These are phyloP conservation scores for Lentinula novae-zelandiae DNA, from an alignment of 1,284 basidiomycete species.

Conservation along the genomic window DNA sequence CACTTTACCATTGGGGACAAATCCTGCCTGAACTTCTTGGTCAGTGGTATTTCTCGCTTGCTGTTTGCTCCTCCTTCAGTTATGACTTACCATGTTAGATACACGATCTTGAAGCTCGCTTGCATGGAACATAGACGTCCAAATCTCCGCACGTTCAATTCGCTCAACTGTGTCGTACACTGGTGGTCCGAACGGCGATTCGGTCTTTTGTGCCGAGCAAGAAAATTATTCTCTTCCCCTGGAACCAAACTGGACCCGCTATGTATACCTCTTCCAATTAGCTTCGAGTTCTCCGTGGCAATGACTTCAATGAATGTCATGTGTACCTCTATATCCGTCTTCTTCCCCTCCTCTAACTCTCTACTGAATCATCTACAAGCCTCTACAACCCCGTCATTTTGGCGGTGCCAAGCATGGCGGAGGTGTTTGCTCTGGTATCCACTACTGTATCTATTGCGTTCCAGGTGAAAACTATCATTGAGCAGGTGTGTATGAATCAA, in stretches of 20 bases:
- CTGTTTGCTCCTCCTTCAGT: too few species aligned
- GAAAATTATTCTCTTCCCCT: not conserved
- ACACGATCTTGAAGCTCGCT: too few species aligned
- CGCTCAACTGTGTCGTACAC: too few species aligned
- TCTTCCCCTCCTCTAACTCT: not conserved
- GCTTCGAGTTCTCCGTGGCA: not conserved
- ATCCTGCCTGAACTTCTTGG: too few species aligned
- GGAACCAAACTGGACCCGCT: not conserved
- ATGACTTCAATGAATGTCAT: not conserved
- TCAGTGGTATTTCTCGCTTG: too few species aligned
- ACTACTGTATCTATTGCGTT: constrained; percentile 11
- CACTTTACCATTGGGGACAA: too few species aligned
- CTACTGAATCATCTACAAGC: not conserved
- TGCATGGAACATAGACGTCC: too few species aligned
- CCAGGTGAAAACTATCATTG: constrained; percentile 9
- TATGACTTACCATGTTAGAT: too few species aligned
- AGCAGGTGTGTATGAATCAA: constrained; percentile 5
- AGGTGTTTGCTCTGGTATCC: constrained; percentile 11
- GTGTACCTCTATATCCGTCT: constrained; percentile 4
- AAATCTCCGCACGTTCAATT: not conserved
- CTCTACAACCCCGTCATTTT: not conserved
- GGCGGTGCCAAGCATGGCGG: constrained; percentile 1
- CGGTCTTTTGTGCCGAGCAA: not conserved
- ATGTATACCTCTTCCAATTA: not conserved
- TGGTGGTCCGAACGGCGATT: not conserved